Evolutionary conservation across 768 basidiomycete species (phyloP), one percentile per base, ranked within the genome.

Genomic region (Tricholoma terreum): DNA sequence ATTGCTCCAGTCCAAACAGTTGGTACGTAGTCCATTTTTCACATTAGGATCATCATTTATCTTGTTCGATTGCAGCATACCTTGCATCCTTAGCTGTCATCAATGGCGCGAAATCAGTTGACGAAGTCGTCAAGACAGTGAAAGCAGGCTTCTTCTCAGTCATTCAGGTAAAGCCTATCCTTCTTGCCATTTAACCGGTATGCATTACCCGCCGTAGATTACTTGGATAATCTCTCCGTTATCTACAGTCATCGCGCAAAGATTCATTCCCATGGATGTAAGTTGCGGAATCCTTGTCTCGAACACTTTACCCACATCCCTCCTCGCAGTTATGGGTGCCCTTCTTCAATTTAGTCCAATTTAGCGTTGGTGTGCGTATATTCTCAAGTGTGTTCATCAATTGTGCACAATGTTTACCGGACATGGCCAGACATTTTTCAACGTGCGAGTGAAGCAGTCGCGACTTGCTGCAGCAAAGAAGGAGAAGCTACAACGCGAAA

Each of bases 1-100:
- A 71, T 92, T 42, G 83, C 92, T 12, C 92, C 92, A 15, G 78
- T 94, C 52, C 88, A 90, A 64, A 80, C 86, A 17, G 61, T 81
- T 12, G 80, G 90, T 89, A 63, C 63, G 84, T 72, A 19, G 7
- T 12, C 31, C 21, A 17, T 22, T 50, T n/a, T 14, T 35, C 11
- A 30, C 14, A 50, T 14, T 2, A n/a, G 21, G 6, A 33, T 54
- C 38, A 27, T 1, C 38, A 30, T 51, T 55, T 19, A 43, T 52
- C 15, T 15, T 15, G 24, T 21, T 8, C 24, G 34, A 19, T 64
- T 31, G 31, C 59, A 87, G 91, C 82, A 4, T 92, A 84, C 70
- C 79, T 95, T 31, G 78, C 87, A 0, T 90, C 84, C 22, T 89
- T 92, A 84, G 90, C 93, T 1, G 69, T 94, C 34, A 93, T 95